phyloP scores from a whole-genome alignment of 2,329 filamentous ascomycete genomes.

The Diplodia corticola region DNA sequence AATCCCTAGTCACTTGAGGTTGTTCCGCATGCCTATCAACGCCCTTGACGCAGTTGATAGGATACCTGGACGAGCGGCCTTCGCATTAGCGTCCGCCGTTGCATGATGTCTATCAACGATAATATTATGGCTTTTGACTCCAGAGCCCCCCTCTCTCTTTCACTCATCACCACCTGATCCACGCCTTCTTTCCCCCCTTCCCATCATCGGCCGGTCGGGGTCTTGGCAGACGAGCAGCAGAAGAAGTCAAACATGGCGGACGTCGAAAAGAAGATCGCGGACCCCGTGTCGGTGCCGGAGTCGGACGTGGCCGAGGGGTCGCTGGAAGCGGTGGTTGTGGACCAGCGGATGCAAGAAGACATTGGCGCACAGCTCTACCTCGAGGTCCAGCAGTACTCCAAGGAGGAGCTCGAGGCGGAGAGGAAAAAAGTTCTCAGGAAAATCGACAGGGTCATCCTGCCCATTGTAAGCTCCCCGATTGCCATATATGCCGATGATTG shows the following conservation, averaged over 20 bases:
- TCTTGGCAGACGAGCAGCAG: background rate
- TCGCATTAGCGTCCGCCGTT: slow-evolving; percentile 2
- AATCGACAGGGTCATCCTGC: slow-evolving; percentile 51
- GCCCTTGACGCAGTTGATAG: background rate
- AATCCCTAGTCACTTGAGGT: background rate
- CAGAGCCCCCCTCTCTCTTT: background rate
- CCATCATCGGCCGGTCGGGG: background rate
- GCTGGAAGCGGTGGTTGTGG: background rate
- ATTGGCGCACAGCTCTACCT: slow-evolving; percentile 50
- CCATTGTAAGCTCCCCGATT: slow-evolving; percentile 38
- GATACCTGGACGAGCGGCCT: background rate
- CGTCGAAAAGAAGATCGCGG: slow-evolving; percentile 12
- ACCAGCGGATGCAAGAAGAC: slow-evolving; percentile 35
- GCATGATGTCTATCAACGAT: background rate
- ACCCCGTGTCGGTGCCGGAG: background rate
- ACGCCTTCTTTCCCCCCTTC: background rate
- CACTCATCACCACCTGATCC: background rate
- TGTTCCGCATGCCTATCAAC: slow-evolving; percentile 4
- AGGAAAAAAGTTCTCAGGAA: slow-evolving; percentile 45
- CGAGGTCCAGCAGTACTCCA: slow-evolving; percentile 46
- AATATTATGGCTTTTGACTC: background rate
- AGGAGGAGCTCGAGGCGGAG: slow-evolving; percentile 48
- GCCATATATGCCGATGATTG: too few relatives aligned
- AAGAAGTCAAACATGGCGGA: background rate
- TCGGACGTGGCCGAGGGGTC: slow-evolving; percentile 12